These are phyloP conservation scores for Suhomyces atakaporum DNA, from an alignment of 1,139 yeast species.

Conservation along the genomic window DNA sequence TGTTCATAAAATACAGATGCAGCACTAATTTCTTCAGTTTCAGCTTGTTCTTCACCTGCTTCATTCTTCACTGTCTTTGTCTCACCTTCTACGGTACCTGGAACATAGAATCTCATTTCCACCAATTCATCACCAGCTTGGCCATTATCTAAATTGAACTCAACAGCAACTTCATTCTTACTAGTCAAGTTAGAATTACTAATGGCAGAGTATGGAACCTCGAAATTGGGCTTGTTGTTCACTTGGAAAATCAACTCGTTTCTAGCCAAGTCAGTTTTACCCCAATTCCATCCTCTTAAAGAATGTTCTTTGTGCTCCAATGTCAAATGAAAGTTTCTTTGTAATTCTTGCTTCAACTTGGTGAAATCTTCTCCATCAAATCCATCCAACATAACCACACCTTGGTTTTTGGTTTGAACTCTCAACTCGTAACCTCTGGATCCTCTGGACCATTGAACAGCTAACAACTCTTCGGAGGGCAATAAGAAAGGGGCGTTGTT, in stretches of 20 bases:
- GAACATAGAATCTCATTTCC: slow-evolving; percentile 89
- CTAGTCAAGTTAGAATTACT: slow-evolving; percentile 91
- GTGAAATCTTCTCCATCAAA: slow-evolving; percentile 83
- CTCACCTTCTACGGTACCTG: slow-evolving; percentile 66
- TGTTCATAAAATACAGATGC: slow-evolving; percentile 89
- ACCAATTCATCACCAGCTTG: slow-evolving; percentile 92
- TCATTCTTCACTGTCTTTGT: slow-evolving; percentile 39
- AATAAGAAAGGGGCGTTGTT: slow-evolving; percentile 75
- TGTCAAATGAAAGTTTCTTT: slow-evolving; percentile 68
- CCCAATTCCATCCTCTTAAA: slow-evolving; percentile 99
- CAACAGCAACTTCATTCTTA: slow-evolving; percentile 90
- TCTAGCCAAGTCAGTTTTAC: slow-evolving; percentile 87
- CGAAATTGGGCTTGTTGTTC: slow-evolving; percentile 88
- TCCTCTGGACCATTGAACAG: slow-evolving; percentile 91
- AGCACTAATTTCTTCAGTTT: slow-evolving; percentile 63
- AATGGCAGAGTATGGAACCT: slow-evolving; percentile 78
- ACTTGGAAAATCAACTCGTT: slow-evolving; percentile 86
- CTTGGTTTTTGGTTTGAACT: slow-evolving; percentile 84
- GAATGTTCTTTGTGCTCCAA: slow-evolving; percentile 89
- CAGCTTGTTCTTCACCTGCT: slow-evolving; percentile 29
- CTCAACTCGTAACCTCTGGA: slow-evolving; percentile 88
- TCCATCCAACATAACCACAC: slow-evolving; percentile 88
- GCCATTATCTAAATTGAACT: slow-evolving; percentile 65
- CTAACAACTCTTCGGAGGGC: slow-evolving; percentile 79
- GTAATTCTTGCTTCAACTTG: slow-evolving; percentile 79